These are phyloP conservation scores for Dysphania ambrosioides DNA, from an alignment of 148 eudicot species.

Conservation along the genomic window DNA sequence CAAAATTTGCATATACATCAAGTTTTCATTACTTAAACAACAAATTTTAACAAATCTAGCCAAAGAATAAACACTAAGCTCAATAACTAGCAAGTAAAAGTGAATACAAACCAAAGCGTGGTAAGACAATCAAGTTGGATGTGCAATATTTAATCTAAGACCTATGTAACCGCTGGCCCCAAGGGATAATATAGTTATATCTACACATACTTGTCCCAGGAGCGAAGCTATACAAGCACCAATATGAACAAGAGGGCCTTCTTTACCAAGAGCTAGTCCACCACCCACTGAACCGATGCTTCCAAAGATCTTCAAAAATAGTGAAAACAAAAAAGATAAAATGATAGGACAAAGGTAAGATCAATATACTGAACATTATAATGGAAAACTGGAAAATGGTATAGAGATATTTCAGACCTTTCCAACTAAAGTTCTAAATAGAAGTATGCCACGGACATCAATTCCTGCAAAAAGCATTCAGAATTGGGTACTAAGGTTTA, in stretches of 20 bases:
- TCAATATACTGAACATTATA: background rate
- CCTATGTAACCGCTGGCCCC: background rate
- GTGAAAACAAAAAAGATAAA: background rate
- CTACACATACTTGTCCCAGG: constrained; percentile 77
- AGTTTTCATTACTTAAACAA: background rate
- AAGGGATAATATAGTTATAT: no score
- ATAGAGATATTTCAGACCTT: constrained; percentile 48
- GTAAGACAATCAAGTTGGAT: background rate
- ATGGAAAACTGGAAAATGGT: constrained; percentile 10
- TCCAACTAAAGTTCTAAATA: constrained; percentile 89
- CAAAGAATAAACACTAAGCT: background rate
- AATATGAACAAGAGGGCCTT: constrained; percentile 97
- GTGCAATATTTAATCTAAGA: background rate
- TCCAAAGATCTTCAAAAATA: constrained; percentile 67
- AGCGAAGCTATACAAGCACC: constrained; percentile 99
- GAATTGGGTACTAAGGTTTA: constrained; percentile 6
- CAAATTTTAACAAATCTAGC: background rate
- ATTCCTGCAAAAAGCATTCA: constrained; percentile 59
- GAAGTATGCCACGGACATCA: constrained; percentile 90
- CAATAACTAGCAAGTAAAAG: background rate
- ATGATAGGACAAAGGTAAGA: background rate
- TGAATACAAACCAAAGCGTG: background rate
- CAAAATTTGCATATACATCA: background rate
- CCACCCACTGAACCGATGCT: constrained; percentile 99
- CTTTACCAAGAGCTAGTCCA: constrained; percentile 97